These are phyloP conservation scores for Dysphania ambrosioides DNA, from an alignment of 148 eudicot genomes.

Conservation along the genomic window DNA sequence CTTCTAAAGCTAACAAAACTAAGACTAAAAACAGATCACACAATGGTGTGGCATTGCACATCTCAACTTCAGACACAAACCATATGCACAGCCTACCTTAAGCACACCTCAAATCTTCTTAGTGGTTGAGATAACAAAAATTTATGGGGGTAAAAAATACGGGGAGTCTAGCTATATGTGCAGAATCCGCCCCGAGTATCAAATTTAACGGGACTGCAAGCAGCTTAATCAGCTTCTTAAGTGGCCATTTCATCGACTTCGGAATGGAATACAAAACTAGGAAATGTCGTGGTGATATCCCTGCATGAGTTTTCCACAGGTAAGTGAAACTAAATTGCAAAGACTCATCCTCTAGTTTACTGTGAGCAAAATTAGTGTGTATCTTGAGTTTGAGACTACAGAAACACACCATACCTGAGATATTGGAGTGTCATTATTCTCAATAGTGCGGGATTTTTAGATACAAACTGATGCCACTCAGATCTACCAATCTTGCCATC, in stretches of 20 bases:
- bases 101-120: conserved; percentile 28
- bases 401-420: conserved; percentile 47
- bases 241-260: conserved; percentile 73
- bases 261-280: conserved; percentile 70
- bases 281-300: conserved; percentile 79
- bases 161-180: conserved; percentile 15
- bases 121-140: conserved; percentile 22
- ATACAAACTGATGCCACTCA: conserved; percentile 83
- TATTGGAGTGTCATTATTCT: conserved; percentile 94
- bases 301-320: conserved; percentile 35
- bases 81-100: conserved; percentile 24
- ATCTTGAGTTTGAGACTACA: neutral
- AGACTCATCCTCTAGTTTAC: neutral
- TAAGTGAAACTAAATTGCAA: neutral
- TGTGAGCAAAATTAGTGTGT: neutral
- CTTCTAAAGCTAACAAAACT: conserved; percentile 21
- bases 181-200: conserved; percentile 10
- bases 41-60: neutral
- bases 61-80: conserved; percentile 15
- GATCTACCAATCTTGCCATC: conserved; percentile 82
- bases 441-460: conserved; percentile 68
- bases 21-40: neutral
- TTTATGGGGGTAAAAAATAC: neutral
- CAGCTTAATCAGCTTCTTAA: conserved; percentile 8
- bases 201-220: conserved; percentile 5